Conservation (phyloP, 1,284 basidiomycete genomes). For the Mrakiaceae sp. region DNA sequence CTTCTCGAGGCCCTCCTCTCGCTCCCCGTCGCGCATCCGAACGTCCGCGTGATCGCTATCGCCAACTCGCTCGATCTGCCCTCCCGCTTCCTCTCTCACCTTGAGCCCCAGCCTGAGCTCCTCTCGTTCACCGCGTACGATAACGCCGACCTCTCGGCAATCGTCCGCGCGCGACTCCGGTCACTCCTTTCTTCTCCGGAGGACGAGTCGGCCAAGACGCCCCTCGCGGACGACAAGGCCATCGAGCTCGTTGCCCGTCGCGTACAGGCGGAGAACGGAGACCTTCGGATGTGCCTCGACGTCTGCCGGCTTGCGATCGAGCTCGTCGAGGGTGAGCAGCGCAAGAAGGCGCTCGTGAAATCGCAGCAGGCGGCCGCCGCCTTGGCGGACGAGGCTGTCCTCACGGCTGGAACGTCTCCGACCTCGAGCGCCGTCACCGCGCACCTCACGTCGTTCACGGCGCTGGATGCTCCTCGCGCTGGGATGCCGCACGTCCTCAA, state of each 20-base stretch:
- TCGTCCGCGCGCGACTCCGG: constrained; percentile 29
- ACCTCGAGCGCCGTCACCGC: neutral
- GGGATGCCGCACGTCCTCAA: constrained; percentile 16
- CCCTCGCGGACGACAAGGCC: constrained; percentile 31
- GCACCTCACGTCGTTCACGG: neutral
- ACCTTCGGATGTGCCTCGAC: constrained; percentile 35
- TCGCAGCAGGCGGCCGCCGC: too few species aligned
- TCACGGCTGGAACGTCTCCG: neutral
- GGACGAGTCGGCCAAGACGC: constrained; percentile 18
- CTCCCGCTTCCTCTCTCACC: constrained; percentile 30
- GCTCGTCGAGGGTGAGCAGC: constrained; percentile 33
- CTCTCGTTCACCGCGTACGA: constrained; percentile 23
- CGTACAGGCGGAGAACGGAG: constrained; percentile 37
- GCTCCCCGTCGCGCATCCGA: constrained; percentile 24
- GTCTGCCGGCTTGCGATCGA: constrained; percentile 30
- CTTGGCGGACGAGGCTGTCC: neutral
- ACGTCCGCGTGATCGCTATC: constrained; percentile 34
- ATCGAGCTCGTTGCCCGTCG: constrained; percentile 33
- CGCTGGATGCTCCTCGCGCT: constrained; percentile 6
- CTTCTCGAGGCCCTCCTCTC: constrained; percentile 32
- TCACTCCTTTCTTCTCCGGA: constrained; percentile 17
- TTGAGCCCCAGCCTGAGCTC: constrained; percentile 28
- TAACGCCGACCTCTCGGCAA: constrained; percentile 32
- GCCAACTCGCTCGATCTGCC: constrained; percentile 37
- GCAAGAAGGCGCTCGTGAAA: constrained; percentile 21